Base-by-base conservation (phyloP, 2,329 filamentous ascomycete genomes). In the Penicillium occitanis region DNA sequence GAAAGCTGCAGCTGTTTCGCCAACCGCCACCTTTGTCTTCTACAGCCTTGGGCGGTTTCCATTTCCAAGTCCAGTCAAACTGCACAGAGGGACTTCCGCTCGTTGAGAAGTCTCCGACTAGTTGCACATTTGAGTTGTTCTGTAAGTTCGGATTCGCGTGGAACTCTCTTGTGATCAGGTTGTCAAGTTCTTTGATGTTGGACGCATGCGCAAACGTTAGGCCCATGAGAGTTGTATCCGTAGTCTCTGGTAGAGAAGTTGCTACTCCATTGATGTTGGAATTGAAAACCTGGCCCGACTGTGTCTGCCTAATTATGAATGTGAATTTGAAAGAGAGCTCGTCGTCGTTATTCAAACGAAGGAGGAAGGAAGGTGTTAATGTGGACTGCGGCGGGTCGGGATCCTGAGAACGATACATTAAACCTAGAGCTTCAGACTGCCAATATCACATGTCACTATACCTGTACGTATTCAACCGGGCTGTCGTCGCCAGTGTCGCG, bases 41-140 rank as follows among this genome's bases (percentile, higher is more conserved):
- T 17, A 82, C 80, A 14, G 82, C 74, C 82, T 92, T 96, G 44
- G 95, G 95, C 8, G 95, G 92, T 75, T 91, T 92, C 93, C 94
- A 99, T 82, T 90, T 95, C 95, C 95, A 99, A 7, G 90, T 89
- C 93, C 94, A 99, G 70, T 94, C 90, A 75, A 97, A 97, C 40
- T 92, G 89, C 35, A 96, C 90, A 1, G 92, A 94, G 6, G 90
- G 83, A 73, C 84, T 91, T n/a, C 94, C 93, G 37, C 86, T 88
- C 0, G 95, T 99, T 2, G 87, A 86, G 75, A 91, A 97, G 76
- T 97, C 93, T 2, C 95, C 95, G n/a, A 99, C 89, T 53, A 98
- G 85, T 73, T 96, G 91, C 46, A 99, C 95, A 75, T 98, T 98
- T 64, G 93, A 86, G 75, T 97, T 98, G 77, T 96, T 98, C 82